Evolutionary conservation across 2,329 filamentous ascomycete genomes (phyloP), one percentile per base, ranked within the genome.

Genomic region (Fusarium subtropicale): DNA sequence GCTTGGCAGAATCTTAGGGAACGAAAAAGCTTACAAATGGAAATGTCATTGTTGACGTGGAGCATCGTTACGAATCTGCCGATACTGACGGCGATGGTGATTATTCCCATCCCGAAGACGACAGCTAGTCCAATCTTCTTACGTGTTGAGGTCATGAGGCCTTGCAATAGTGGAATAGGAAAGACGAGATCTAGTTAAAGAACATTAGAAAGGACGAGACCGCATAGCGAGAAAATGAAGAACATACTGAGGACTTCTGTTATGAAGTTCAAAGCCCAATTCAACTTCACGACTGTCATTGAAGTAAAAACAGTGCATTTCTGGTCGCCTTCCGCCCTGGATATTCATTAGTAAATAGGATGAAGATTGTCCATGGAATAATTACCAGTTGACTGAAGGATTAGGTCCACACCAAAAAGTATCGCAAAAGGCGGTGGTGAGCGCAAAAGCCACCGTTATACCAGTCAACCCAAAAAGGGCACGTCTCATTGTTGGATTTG

Each of bases 1-100:
- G 0, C 0, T 7, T 1, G 0, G 0, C 1, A 6, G 7, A 7
- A 3, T 5, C 1, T 12, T 1, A 4, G 2, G 2, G 4, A 12
- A 3, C 8, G 7, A 3, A 7, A 4, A 5, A 0, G 20, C 8
- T 8, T 2, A 39, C 59, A 61, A 3, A 61, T 61, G 1, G 59
- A 61, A 2, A 60, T 61, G 15, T 58, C 45, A 9, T 61, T 61
- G 3, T 31, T 28, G 7, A 60, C 41, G 3, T 60, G 24, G 1
- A 59, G 53, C 57, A 48, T 60, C 4, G 57, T 48, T 3, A 48
- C 24, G 2, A 60, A 60, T 26, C 57, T 31, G 7, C 57, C 57
- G 2, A 60, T 18, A 3, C 57, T 60, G 5, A 60, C 57, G 0
- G 42, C 42, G 13, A 60, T 60, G 0, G 57, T 58, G 3, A 60